Evolutionary conservation across 2,329 filamentous ascomycete genomes (phyloP), one percentile per base, ranked within the genome.

Genomic region (Raffaelea ambrosiae): DNA sequence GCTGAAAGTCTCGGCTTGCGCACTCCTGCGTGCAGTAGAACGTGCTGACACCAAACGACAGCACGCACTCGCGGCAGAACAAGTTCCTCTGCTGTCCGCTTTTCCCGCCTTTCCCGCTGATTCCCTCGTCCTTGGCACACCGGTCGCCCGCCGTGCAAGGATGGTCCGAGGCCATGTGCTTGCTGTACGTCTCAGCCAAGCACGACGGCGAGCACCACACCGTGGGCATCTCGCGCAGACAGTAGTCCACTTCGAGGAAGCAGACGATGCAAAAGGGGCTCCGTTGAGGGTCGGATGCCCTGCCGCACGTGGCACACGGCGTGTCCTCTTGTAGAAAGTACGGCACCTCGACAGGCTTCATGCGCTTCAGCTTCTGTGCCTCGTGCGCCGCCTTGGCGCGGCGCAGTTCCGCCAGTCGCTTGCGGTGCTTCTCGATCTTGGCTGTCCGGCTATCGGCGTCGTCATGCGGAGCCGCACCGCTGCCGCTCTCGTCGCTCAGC

Each of bases 311-410:
- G 8, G 49, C 49, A 35, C 54, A 54, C 7, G 49, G 26, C n/a
- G 43, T 39, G 14, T 44, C 40, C 26, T 45, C 52, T 26, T 47
- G 45, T 29, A 56, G 26, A 9, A 56, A 56, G 13, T 52, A 51
- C 4, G 54, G 53, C 48, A 53, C 42, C 21, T 53, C 47, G 18
- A 43, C 39, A 7, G 50, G 46, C 46, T 52, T 51, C 40, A 50
- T 43, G 50, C 69, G 71, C 48, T 68, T 65, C 49, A 82, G 64
- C 22, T 67, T 64, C 31, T 64, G 61, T 0, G 65, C 60, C 18
- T 72, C 65, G 2, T 77, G 69, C 5, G 80, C 61, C 3, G 72
- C 60, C 40, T 69, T 69, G 20, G 77, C 73, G 79, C 82, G 84
- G 69, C 80, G 82, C 58, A 83, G 64, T 48, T 75, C 61, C 35